Percentiles rank a stretch among this genome's conserved stretches.
phyloP scores from a whole-genome alignment of 208 protist species.

The Naegleria gruberi region DNA sequence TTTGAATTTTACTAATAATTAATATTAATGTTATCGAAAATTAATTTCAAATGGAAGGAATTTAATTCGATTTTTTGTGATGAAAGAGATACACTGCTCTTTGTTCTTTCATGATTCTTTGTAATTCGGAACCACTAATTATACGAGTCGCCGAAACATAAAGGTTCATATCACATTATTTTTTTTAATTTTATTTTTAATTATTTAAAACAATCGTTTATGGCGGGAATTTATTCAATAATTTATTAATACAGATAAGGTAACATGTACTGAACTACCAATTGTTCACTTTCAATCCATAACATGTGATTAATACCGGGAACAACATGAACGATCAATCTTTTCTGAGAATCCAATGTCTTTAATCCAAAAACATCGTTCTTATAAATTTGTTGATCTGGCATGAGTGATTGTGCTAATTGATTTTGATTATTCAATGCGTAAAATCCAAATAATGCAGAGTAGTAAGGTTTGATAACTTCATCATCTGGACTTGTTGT shows the following conservation, averaged over 20 bases:
- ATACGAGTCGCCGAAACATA: no score
- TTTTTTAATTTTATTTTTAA: no score
- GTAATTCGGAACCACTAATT: no score
- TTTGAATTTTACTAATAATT: no score
- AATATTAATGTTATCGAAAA: no score
- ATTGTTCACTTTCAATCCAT: neutral
- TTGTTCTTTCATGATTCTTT: no score
- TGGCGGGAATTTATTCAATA: no score
- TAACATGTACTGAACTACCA: neutral
- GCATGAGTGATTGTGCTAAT: neutral
- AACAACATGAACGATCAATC: neutral
- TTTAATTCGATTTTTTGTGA: no score
- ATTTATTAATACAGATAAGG: conserved; percentile 11
- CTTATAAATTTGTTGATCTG: neutral
- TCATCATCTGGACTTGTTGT: neutral
- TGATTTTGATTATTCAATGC: neutral
- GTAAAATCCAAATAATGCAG: neutral
- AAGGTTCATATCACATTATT: no score
- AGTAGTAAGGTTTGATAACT: neutral
- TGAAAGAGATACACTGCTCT: no score
- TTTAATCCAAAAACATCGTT: neutral
- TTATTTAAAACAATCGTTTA: no score
- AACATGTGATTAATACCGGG: neutral
- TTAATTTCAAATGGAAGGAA: no score
- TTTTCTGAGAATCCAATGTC: neutral